Evolutionary conservation across 345 rosid genomes (phyloP), one percentile per base, ranked within the genome.

Genomic region (Orychophragmus violaceus): DNA sequence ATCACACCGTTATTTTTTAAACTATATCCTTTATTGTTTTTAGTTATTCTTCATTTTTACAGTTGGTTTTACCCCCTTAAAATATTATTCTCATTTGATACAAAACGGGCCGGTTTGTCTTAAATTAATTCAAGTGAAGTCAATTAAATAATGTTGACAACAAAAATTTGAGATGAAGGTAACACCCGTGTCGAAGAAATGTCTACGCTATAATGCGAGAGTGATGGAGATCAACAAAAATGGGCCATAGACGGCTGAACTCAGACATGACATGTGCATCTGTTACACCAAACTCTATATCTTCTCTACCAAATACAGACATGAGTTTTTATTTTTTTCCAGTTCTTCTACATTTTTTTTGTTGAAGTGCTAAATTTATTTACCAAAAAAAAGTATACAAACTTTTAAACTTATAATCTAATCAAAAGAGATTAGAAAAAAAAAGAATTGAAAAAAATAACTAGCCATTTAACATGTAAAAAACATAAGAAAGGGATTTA

Each of bases 231-330:
- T 73, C 77, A 73, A 32, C 77, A 59, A 66, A 64, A 17, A 21
- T 8, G 62, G 67, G 29, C 60, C 72, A 46, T 19, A 9, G 21
- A 58, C 18, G 45, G 55, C 71, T 62, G 66, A 72, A 66, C 55
- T 65, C 9, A 64, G 46, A 64, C 76, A 72, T 72, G 76, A 65
- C 76, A 72, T 65, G 66, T 72, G 59, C 44, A 16, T 58, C 22
- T 39, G 71, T 72, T 65, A 57, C 46, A 37, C 71, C 71, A 21
- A 58, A 65, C 58, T 42, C 62, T 69, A 52, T 10, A 25, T 19
- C 19, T 33, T 16, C 35, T 62, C 41, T 53, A 52, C 62, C 68
- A 28, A 60, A 69, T 52, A n/a, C n/a, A n/a, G n/a, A n/a, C n/a
- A n/a, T n/a, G n/a, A n/a, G n/a, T n/a, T n/a, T n/a, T n/a, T n/a